Conservation (phyloP, 306 rosid genomes). For the Hylodesmum podocarpum region DNA sequence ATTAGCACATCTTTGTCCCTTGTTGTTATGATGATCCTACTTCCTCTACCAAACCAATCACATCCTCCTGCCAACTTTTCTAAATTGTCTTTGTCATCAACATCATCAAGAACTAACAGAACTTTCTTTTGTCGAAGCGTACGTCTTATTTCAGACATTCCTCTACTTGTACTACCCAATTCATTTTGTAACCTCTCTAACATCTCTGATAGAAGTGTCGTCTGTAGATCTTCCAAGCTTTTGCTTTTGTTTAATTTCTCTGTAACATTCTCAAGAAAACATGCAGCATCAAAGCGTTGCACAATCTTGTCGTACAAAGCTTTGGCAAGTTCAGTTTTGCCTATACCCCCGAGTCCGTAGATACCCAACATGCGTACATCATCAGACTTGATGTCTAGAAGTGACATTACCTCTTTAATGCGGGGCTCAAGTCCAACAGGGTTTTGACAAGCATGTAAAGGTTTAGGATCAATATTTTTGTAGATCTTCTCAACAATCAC, state of each 20-base stretch:
- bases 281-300: background rate
- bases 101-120: constrained; percentile 30
- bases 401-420: background rate
- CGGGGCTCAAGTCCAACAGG: background rate
- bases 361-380: background rate
- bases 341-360: constrained; percentile 28
- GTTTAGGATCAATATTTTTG: background rate
- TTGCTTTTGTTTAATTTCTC: background rate
- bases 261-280: background rate
- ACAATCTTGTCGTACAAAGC: background rate
- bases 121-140: background rate
- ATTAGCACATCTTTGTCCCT: background rate
- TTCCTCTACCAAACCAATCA: constrained; percentile 27
- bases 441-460: background rate
- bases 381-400: background rate
- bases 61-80: background rate
- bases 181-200: background rate
- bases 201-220: background rate
- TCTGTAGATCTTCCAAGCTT: background rate
- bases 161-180: background rate
- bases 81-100: background rate
- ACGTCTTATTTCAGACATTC: background rate
- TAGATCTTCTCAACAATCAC: background rate
- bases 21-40: constrained; percentile 30
- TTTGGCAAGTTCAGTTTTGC: constrained; percentile 27